Evolutionary conservation across 2,329 filamentous ascomycete species (phyloP).

Genomic region (Aspergillus fumigatiaffinis): DNA sequence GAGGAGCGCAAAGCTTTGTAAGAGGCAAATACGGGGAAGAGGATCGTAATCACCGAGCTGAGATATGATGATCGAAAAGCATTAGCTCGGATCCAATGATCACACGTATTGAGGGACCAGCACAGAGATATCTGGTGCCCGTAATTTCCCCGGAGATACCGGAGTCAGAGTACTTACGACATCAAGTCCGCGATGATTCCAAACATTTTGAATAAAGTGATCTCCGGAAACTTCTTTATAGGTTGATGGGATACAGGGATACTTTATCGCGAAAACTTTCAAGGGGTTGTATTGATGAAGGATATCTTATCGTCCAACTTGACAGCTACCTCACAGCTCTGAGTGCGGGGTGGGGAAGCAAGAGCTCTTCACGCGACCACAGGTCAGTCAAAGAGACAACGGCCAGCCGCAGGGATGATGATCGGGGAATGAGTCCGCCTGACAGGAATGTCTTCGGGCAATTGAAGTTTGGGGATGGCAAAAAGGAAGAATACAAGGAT

Average conservation of each 20-base stretch:
- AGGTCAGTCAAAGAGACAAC: neutral
- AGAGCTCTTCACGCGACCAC: conserved; percentile 16
- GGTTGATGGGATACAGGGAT: neutral
- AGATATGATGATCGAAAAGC: neutral
- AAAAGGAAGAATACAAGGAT: neutral
- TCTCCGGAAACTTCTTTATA: too few species aligned
- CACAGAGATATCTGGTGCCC: neutral
- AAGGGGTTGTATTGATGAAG: neutral
- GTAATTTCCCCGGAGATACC: neutral
- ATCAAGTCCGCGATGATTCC: conserved; percentile 72
- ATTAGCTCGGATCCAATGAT: conserved; percentile 18
- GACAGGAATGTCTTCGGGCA: neutral
- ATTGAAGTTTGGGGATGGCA: neutral
- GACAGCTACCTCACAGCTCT: neutral
- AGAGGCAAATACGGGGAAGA: conserved; percentile 93
- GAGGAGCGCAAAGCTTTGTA: conserved; percentile 96
- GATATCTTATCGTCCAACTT: neutral
- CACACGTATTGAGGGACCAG: conserved; percentile 5
- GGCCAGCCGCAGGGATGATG: conserved; percentile 12
- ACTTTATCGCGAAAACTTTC: neutral
- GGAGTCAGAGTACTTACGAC: conserved; percentile 56
- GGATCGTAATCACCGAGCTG: conserved; percentile 80
- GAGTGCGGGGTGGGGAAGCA: conserved; percentile 14
- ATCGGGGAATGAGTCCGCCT: neutral
- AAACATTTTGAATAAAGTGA: conserved; percentile 57